Evolutionary conservation across 148 eudicot species (phyloP).

Genomic region (Fallopia convolvulus): DNA sequence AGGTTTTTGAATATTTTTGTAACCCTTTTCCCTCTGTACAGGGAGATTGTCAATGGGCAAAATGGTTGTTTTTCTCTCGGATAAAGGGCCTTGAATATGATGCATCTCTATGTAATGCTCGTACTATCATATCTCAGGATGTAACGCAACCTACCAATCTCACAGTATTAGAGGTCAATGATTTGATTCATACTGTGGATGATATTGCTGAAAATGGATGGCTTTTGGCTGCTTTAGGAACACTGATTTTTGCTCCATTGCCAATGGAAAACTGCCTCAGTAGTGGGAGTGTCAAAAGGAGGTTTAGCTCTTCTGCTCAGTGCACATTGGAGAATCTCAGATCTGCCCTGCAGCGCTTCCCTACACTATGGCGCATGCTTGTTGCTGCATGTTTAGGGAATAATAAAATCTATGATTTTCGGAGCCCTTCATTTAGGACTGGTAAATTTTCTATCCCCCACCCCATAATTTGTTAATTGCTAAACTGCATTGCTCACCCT

Average conservation of each 20-base stretch:
- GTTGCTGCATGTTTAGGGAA: constrained; percentile 83
- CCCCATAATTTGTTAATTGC: constrained; percentile 6
- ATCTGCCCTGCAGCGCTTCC: constrained; percentile 77
- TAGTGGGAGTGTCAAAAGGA: constrained; percentile 76
- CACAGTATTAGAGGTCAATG: constrained; percentile 49
- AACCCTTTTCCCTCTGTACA: constrained; percentile 20
- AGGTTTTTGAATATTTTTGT: background rate
- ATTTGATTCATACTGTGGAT: constrained; percentile 75
- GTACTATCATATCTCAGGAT: constrained; percentile 57
- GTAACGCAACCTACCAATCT: constrained; percentile 35
- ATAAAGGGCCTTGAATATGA: constrained; percentile 88
- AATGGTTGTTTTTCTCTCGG: constrained; percentile 79
- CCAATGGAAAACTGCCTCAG: constrained; percentile 83
- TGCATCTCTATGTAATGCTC: constrained; percentile 91
- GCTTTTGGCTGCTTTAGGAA: constrained; percentile 85
- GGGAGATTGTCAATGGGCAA: constrained; percentile 93
- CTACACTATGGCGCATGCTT: constrained; percentile 77
- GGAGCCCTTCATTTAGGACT: constrained; percentile 47
- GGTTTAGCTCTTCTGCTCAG: constrained; percentile 60
- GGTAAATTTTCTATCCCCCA: constrained; percentile 24
- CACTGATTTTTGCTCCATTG: constrained; percentile 81
- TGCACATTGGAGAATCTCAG: constrained; percentile 96
- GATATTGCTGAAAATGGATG: constrained; percentile 97
- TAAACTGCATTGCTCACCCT: constrained; percentile 3
- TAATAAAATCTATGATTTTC: constrained; percentile 43